Percentiles rank a stretch among this genome's conserved stretches.
Evolutionary conservation across 805 yeast genomes (phyloP).

Genomic region (Tetrapisispora arboricola): DNA sequence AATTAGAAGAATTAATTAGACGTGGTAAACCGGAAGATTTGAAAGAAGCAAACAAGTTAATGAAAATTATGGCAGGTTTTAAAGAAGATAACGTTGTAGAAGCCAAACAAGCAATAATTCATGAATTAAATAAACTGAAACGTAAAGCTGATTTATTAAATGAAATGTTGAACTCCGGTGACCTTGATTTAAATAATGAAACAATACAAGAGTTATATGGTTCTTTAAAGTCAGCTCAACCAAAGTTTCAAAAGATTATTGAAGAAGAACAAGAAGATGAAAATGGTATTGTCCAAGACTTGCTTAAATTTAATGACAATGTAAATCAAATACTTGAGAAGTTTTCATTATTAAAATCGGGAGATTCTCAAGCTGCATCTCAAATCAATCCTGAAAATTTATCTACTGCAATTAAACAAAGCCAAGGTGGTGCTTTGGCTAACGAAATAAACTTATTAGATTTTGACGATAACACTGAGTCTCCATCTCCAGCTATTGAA

Average conservation of each 20-base stretch:
- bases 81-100: slow-evolving; percentile 60
- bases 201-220: slow-evolving; percentile 70
- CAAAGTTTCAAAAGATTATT: slow-evolving; percentile 74
- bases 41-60: slow-evolving; percentile 89
- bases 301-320: slow-evolving; percentile 63
- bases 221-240: slow-evolving; percentile 73
- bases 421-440: slow-evolving; percentile 28
- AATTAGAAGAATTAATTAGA: slow-evolving; percentile 88
- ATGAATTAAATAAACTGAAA: slow-evolving; percentile 73
- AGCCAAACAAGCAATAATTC: slow-evolving; percentile 67
- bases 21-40: slow-evolving; percentile 93
- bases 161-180: slow-evolving; percentile 64
- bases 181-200: slow-evolving; percentile 38
- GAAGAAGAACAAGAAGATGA: slow-evolving; percentile 62
- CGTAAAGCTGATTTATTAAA: slow-evolving; percentile 79
- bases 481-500: slow-evolving; percentile 14
- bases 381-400: slow-evolving; percentile 34
- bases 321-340: slow-evolving; percentile 61
- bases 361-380: slow-evolving; percentile 48
- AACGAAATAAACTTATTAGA: slow-evolving; percentile 56
- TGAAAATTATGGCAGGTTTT: slow-evolving; percentile 98
- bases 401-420: slow-evolving; percentile 15
- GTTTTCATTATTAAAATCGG: slow-evolving; percentile 48
- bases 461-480: slow-evolving; percentile 40
- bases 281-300: slow-evolving; percentile 52